Evolutionary conservation across 345 rosid genomes (phyloP), one percentile per base, ranked within the genome.

Genomic region (Populus tremula): DNA sequence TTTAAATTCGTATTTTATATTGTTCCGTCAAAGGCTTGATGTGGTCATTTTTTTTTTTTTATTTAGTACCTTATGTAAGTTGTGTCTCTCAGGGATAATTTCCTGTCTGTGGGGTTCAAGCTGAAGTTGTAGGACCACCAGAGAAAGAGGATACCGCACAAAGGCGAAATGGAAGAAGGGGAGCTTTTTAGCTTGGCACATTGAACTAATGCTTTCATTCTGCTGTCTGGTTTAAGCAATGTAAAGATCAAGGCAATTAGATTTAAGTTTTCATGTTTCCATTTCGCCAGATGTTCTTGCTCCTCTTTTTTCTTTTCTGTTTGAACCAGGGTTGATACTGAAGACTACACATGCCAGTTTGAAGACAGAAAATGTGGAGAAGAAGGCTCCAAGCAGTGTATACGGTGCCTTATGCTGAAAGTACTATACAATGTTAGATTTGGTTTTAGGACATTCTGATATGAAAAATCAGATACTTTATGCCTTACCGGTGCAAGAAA

Each of bases 61-160:
- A 63, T 53, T 36, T 23, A 3, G 50, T 3, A 59, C 36, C 53
- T 73, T 41, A 17, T 17, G 12, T 68, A 62, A 21, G 50, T 39
- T 67, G 16, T 71, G 78, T 67, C 20, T 73, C 18, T 62, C 85
- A 91, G 95, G 86, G 88, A 86, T 78, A 89, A 82, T 82, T 91
- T 89, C 79, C 61, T 91, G 62, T 89, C 91, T 0, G 80, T 82
- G 47, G 93, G 91, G 20, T 91, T 91, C 82, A 89, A 89, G 63
- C 71, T 91, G 82, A 87, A 85, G 79, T 78, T 91, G 73, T 89
- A 74, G 61, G 61, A 54, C 67, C 53, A 62, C 67, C 59, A 47
- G 20, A 70, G 53, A 62, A 47, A 29, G 17, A 68, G 41, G 47
- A 18, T 35, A 12, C 41, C 36, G n/a, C 31, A 71, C 17, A 20